Conservation (phyloP, 495 filamentous ascomycete genomes). For the Hypoxylon fuscum region DNA sequence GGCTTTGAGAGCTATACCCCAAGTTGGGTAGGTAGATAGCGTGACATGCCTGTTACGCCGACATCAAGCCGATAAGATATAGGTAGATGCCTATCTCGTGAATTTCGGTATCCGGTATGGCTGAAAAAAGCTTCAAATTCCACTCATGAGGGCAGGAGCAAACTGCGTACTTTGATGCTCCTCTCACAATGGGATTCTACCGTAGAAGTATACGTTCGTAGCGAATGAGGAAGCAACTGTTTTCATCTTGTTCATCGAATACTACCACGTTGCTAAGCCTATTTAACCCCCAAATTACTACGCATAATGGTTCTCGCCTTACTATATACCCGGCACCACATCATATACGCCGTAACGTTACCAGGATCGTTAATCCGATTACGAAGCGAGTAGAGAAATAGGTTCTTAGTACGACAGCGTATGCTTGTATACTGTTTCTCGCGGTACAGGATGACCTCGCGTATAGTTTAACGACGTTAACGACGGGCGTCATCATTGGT, state of each 20-base stretch:
- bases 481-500: too few relatives aligned
- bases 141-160: background rate
- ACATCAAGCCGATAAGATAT: slow-evolving; percentile 16
- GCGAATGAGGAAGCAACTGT: too few relatives aligned
- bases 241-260: too few relatives aligned
- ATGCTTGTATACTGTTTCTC: background rate
- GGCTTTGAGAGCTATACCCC: too few relatives aligned
- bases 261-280: slow-evolving; percentile 7
- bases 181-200: too few relatives aligned
- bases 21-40: background rate
- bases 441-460: background rate
- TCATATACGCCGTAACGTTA: slow-evolving; percentile 8
- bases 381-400: background rate
- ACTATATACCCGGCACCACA: slow-evolving; percentile 1
- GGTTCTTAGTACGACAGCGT: background rate
- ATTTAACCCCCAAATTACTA: slow-evolving; percentile 19
- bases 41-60: slow-evolving; percentile 14
- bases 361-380: background rate
- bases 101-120: background rate
- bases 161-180: too few relatives aligned
- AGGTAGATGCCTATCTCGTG: slow-evolving; percentile 19
- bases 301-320: slow-evolving; percentile 6
- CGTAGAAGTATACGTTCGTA: too few relatives aligned
- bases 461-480: too few relatives aligned
- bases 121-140: background rate